These are phyloP conservation scores for Xylariaceae sp. DNA, from an alignment of 2,329 filamentous ascomycete genomes.

Conservation along the genomic window DNA sequence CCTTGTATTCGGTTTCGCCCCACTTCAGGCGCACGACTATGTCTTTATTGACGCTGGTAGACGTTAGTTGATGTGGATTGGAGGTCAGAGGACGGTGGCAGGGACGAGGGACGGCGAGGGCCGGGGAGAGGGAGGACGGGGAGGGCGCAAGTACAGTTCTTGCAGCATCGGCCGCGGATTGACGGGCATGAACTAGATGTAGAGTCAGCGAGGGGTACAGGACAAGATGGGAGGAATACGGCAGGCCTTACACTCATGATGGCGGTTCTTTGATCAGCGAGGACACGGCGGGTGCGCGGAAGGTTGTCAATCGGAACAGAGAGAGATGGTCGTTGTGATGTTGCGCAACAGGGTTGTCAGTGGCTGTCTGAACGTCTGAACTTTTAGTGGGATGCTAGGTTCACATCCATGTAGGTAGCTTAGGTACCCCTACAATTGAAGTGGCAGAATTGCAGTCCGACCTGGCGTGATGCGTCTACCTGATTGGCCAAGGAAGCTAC, in stretches of 20 bases:
- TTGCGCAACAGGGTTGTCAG: too few relatives aligned
- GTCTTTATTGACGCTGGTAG: constrained; percentile 74
- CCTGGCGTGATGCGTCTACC: too few relatives aligned
- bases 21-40: constrained; percentile 94
- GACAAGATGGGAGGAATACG: not conserved
- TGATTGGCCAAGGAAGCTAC: too few relatives aligned
- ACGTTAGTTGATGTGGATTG: constrained; percentile 6
- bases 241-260: constrained; percentile 33
- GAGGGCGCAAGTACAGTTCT: constrained; percentile 62
- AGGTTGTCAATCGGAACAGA: not conserved
- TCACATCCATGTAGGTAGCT: too few relatives aligned
- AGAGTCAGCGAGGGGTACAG: constrained; percentile 1
- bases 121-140: not conserved
- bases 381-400: too few relatives aligned
- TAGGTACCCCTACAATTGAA: too few relatives aligned
- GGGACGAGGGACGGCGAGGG: not conserved
- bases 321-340: not conserved
- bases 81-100: constrained; percentile 1
- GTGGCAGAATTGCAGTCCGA: too few relatives aligned
- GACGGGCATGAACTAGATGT: constrained; percentile 72
- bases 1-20: constrained; percentile 97
- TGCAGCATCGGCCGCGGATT: constrained; percentile 98
- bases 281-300: constrained; percentile 5
- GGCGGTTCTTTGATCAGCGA: constrained; percentile 11
- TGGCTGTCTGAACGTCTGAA: too few relatives aligned